Evolutionary conservation across 352 stramenopile species (phyloP), one percentile per base, ranked within the genome.

Genomic region (Pythium coloratum): DNA sequence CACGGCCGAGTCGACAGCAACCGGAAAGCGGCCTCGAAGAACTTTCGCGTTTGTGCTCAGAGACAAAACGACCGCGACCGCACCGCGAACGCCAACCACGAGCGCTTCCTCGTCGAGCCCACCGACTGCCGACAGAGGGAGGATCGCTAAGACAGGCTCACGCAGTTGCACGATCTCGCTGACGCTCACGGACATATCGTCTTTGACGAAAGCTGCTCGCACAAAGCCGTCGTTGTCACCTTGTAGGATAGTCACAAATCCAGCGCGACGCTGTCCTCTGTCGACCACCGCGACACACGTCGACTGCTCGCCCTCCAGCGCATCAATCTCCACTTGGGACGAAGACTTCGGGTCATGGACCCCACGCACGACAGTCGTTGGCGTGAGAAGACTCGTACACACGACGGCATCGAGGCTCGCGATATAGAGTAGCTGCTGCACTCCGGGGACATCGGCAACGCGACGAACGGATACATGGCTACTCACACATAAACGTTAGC

Each of bases 301-400:
- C 6, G 82, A 86, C n/a, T 87, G 81, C 24, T 93, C 80, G 2
- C 74, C 85, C 71, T 93, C 85, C 0, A 93, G 62, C 12, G 76
- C 75, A 1, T 88, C 75, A 8, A 93, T 49, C 49, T 93, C 76
- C 1, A 72, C 20, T 14, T 32, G 10, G 24, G 12, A 42, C 10
- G 38, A 55, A 34, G 61, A 38, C 2, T 38, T 55, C 32, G 55
- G 60, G 1, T 55, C 33, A 36, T 32, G 20, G 56, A 58, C 55
- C 16, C 55, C 73, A 30, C 69, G 64, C 42, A 85, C 50, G n/a
- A 89, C 54, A 3, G 76, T 89, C 4, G 84, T 80, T 8, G 84
- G 84, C 7, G 75, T 74, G 20, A 92, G 42, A 1, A 84, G 42
- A 55, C 82, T 91, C 13, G 76, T 76, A 55, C 82, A 79, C 18